phyloP scores from a whole-genome alignment of 495 filamentous ascomycete species.

The Antarctomyces pellizariae region DNA sequence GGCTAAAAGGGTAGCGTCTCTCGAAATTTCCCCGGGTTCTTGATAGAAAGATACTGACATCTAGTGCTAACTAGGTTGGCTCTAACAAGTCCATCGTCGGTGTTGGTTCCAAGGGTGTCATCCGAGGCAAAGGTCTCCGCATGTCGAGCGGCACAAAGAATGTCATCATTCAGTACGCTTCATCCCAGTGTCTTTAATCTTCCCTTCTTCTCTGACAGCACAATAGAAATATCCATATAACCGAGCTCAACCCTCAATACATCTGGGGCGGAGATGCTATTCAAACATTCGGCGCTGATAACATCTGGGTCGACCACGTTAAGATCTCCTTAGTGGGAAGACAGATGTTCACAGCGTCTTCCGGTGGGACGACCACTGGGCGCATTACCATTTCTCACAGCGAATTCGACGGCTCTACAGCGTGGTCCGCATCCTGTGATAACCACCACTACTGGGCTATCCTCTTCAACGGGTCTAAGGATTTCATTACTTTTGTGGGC shows the following conservation, averaged over 20 bases:
- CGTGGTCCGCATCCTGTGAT: constrained; percentile 27
- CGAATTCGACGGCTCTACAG: constrained; percentile 23
- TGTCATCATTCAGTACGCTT: constrained; percentile 16
- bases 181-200: constrained; percentile 3
- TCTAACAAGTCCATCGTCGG: constrained; percentile 17
- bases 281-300: constrained; percentile 12
- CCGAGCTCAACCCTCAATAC: constrained; percentile 17
- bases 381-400: constrained; percentile 21
- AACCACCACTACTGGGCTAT: constrained; percentile 32
- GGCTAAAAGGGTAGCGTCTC: neutral
- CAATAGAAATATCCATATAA: constrained; percentile 9
- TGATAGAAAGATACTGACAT: no score
- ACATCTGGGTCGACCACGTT: constrained; percentile 19
- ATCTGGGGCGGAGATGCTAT: constrained; percentile 20
- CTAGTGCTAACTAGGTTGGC: no score
- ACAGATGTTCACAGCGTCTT: constrained; percentile 1
- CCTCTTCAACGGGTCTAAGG: constrained; percentile 19
- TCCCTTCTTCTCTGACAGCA: neutral
- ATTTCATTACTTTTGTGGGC: constrained; percentile 19
- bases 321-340: constrained; percentile 7
- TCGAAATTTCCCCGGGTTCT: constrained; percentile 1
- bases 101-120: constrained; percentile 15
- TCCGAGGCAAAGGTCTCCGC: constrained; percentile 16
- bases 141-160: constrained; percentile 16
- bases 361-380: constrained; percentile 17